These are phyloP conservation scores for Penicillium ochrochloron DNA, from an alignment of 495 filamentous ascomycete genomes.

Conservation along the genomic window DNA sequence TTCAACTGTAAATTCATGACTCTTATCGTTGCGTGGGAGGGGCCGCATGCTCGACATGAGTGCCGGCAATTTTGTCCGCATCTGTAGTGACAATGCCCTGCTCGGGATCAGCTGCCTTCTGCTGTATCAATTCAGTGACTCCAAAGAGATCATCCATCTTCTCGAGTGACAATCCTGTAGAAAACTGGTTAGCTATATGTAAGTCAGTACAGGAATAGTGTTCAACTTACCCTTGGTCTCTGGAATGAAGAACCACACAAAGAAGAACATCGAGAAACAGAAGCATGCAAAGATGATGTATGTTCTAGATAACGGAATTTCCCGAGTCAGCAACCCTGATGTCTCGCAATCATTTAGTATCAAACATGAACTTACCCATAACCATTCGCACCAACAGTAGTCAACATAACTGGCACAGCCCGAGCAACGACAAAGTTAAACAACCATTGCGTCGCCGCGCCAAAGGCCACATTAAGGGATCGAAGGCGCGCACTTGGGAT, in stretches of 20 bases:
- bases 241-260: slow-evolving; percentile 73
- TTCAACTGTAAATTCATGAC: background rate
- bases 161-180: slow-evolving; percentile 46
- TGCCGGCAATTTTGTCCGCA: slow-evolving; percentile 16
- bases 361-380: slow-evolving; percentile 50
- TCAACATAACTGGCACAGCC: slow-evolving; percentile 49
- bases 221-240: slow-evolving; percentile 66
- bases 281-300: slow-evolving; percentile 56
- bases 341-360: slow-evolving; percentile 25
- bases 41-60: slow-evolving; percentile 6
- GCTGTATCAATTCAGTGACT: slow-evolving; percentile 34
- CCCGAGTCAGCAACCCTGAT: slow-evolving; percentile 41
- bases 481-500: slow-evolving; percentile 73
- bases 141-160: slow-evolving; percentile 60
- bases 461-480: slow-evolving; percentile 68
- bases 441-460: slow-evolving; percentile 65
- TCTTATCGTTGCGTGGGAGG: background rate
- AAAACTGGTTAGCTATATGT: background rate
- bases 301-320: slow-evolving; percentile 23
- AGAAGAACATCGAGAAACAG: slow-evolving; percentile 68
- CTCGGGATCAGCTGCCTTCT: slow-evolving; percentile 31
- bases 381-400: slow-evolving; percentile 63
- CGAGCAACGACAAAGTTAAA: slow-evolving; percentile 48
- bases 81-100: slow-evolving; percentile 11
- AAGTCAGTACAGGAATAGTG: background rate